These are phyloP conservation scores for Carex parvula DNA, from an alignment of 176 grass and related monocot species.

Conservation along the genomic window DNA sequence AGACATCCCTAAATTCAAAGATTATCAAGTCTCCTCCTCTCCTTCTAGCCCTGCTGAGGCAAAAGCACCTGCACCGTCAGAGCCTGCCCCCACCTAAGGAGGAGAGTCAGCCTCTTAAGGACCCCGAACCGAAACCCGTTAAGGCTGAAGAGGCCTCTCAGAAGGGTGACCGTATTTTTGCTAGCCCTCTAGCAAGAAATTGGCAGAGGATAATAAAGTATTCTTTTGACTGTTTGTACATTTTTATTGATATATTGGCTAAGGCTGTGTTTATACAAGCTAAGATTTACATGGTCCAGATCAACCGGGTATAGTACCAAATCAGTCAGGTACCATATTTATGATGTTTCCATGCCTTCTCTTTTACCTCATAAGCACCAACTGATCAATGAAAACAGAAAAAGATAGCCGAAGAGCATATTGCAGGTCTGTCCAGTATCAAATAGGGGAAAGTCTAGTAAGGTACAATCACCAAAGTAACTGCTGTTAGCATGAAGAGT, in stretches of 20 bases:
- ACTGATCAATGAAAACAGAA: neutral
- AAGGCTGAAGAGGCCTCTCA: slow-evolving; percentile 52
- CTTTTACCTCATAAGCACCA: neutral
- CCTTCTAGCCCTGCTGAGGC: slow-evolving; percentile 50
- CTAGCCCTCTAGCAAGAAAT: slow-evolving; percentile 80
- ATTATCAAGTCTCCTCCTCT: slow-evolving; percentile 68
- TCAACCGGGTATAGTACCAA: neutral
- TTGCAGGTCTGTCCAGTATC: neutral
- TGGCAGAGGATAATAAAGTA: slow-evolving; percentile 92
- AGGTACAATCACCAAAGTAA: neutral
- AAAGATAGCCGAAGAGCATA: neutral
- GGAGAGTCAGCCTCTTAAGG: slow-evolving; percentile 38
- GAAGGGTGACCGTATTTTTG: slow-evolving; percentile 65
- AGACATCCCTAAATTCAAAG: slow-evolving; percentile 85
- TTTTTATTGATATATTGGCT: neutral
- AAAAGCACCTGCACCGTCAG: slow-evolving; percentile 36
- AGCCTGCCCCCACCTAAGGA: slow-evolving; percentile 28
- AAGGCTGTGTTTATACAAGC: neutral
- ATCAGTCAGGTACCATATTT: neutral
- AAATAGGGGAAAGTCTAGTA: slow-evolving; percentile 1
- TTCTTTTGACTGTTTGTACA: slow-evolving; percentile 7
- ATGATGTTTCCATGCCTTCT: neutral
- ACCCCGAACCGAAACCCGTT: slow-evolving; percentile 43
- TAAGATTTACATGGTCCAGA: neutral
- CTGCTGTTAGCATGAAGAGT: slow-evolving; percentile 2